Base-by-base conservation (phyloP, 192 early-diverging fungal species). In the Coemansia sp. region DNA sequence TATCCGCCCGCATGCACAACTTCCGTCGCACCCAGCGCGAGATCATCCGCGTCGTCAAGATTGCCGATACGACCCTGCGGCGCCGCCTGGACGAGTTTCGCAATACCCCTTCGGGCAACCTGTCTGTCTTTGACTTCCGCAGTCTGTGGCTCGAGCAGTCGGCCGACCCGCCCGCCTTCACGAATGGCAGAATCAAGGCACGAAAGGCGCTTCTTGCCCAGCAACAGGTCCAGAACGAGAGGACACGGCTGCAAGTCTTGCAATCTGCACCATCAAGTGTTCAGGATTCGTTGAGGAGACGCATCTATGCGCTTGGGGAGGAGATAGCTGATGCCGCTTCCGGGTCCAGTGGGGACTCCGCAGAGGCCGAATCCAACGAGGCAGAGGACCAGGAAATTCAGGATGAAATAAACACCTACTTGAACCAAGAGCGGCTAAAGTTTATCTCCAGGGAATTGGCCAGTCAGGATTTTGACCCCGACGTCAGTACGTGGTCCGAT, bases 1-100 rank as follows among this genome's bases (percentile, higher is more conserved):
- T 99, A 68, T 92, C 95, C 3, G 92, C 95, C 3, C 78, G 94
- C 52, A 93, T 98, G 91, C 90, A 98, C 67, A 92, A 93, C 44
- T 99, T 93, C 64, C 82, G 87, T 38, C 85, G 97, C 37, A 90
- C 95, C 6, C 78, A 86, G 37, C 84, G 76, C 19, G 97, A 99
- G 74, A 92, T 99, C 52, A 92, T 94, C 57, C 75, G 86, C 49
- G 89, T 96, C 0, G 95, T 95, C 61, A 97, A 95, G 66, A 92
- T 97, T 53, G 94, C 90, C 49, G 93, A 95, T 57, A 81, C 85
- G 1, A 99, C 97, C 2, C 80, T 99, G 32, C 78, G 86, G 53
- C 91, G 90, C 64, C 77, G 96, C 50, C 75, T 97, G 48, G 83
- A 87, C 9, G 97, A 98, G 70, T 95, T 98, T 52, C 83, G 87